A percentile compares a stretch with the other conserved stretches of the same genome.
Evolutionary conservation across 768 basidiomycete genomes (phyloP).

Genomic region (Hortiboletus flavorubellus): DNA sequence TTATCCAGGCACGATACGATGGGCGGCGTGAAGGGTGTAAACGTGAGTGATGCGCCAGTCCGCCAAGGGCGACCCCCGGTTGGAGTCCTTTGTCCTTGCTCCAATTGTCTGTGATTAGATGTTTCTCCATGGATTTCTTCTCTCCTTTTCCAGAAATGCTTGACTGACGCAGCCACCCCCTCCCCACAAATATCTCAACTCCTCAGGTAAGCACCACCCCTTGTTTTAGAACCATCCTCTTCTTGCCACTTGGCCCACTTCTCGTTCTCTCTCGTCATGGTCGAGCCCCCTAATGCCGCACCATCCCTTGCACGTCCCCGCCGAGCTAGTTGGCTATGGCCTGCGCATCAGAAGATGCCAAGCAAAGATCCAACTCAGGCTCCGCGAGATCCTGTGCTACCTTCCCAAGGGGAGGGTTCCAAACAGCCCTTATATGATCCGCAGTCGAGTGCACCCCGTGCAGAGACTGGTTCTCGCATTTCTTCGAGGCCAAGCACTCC

Average conservation of each 20-base stretch:
- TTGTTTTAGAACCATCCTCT: constrained; percentile 13
- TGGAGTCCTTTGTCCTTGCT: neutral
- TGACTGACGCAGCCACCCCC: constrained; percentile 31
- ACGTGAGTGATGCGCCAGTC: constrained; percentile 26
- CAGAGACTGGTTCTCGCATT: neutral
- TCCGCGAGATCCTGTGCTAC: constrained; percentile 15
- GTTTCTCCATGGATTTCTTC: constrained; percentile 11
- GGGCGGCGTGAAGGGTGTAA: constrained; percentile 27
- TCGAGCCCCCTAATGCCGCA: constrained; percentile 11
- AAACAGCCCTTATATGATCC: constrained; percentile 1
- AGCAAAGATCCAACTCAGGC: constrained; percentile 14
- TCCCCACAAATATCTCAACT: constrained; percentile 19
- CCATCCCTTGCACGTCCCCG: constrained; percentile 9
- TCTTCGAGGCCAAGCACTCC: constrained; percentile 22
- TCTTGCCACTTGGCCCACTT: constrained; percentile 3
- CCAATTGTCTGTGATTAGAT: constrained; percentile 7
- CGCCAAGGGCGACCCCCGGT: constrained; percentile 20
- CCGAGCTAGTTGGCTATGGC: constrained; percentile 30
- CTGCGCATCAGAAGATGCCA: constrained; percentile 21
- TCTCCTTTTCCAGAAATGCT: constrained; percentile 27
- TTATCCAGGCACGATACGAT: constrained; percentile 14
- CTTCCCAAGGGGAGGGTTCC: constrained; percentile 16
- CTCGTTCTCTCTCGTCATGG: constrained; percentile 20
- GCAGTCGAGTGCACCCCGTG: neutral
- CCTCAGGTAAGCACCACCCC: constrained; percentile 30